Evolutionary conservation across 2,329 filamentous ascomycete genomes (phyloP).

Genomic region (Cadophora sp.): DNA sequence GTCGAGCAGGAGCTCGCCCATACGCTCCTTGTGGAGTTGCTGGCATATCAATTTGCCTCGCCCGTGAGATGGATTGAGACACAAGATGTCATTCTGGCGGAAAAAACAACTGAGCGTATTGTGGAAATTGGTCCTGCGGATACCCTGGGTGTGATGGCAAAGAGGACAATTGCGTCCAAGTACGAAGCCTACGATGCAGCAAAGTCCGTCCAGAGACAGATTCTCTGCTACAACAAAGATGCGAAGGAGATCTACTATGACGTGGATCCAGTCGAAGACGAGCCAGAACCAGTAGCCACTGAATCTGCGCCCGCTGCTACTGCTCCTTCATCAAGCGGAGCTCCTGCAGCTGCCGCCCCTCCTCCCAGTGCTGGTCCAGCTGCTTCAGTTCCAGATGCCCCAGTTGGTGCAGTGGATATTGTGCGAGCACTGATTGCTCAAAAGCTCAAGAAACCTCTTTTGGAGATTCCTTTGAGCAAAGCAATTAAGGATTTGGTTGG

Average conservation of each 20-base stretch:
- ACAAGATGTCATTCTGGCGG: slow-evolving; percentile 97
- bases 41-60: slow-evolving; percentile 98
- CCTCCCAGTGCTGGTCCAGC: slow-evolving; percentile 83
- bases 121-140: slow-evolving; percentile 97
- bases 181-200: slow-evolving; percentile 99
- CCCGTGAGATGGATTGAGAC: slow-evolving; percentile 99
- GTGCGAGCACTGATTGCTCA: slow-evolving; percentile 90
- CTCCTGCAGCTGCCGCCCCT: slow-evolving; percentile 58
- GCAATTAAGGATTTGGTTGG: slow-evolving; percentile 98
- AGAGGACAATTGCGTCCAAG: slow-evolving; percentile 92
- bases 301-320: slow-evolving; percentile 50
- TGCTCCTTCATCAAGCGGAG: slow-evolving; percentile 58
- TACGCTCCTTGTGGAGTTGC: slow-evolving; percentile 96
- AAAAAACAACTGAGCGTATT: slow-evolving; percentile 95
- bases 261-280: slow-evolving; percentile 92
- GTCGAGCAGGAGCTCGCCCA: slow-evolving; percentile 99
- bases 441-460: slow-evolving; percentile 93
- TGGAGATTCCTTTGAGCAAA: slow-evolving; percentile 91
- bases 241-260: slow-evolving; percentile 99
- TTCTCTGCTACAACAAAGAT: slow-evolving; percentile 99
- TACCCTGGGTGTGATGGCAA: slow-evolving; percentile 97
- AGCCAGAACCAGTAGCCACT: slow-evolving; percentile 68
- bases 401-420: slow-evolving; percentile 88
- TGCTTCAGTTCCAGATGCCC: slow-evolving; percentile 83
- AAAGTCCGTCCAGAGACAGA: slow-evolving; percentile 94